A percentile compares a stretch with the other conserved stretches of the same genome.
These are phyloP conservation scores for Phlegmacium glaucopus DNA, from an alignment of 768 basidiomycete species.

Conservation along the genomic window DNA sequence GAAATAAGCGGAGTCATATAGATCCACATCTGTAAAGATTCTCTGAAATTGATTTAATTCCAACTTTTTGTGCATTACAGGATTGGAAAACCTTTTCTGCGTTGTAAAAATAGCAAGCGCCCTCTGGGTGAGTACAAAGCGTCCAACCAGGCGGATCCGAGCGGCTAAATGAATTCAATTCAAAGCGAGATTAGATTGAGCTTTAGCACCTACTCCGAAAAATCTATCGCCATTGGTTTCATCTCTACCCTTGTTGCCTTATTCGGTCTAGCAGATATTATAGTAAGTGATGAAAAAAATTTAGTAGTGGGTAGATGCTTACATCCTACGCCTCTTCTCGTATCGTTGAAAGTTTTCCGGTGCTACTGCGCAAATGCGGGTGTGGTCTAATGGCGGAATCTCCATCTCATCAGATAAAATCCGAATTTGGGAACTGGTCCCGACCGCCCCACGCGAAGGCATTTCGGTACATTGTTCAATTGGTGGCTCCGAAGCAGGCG, in stretches of 20 bases:
- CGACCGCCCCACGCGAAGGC: neutral
- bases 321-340: slow-evolving; percentile 19
- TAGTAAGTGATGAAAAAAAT: neutral
- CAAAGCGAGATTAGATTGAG: neutral
- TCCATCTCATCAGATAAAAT: neutral
- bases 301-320: slow-evolving; percentile 14
- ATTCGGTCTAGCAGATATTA: slow-evolving; percentile 2
- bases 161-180: slow-evolving; percentile 13
- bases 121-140: slow-evolving; percentile 54
- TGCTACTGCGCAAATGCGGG: slow-evolving; percentile 13
- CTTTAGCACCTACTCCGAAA: slow-evolving; percentile 6
- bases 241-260: neutral
- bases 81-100: slow-evolving; percentile 34
- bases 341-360: slow-evolving; percentile 20
- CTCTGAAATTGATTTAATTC: slow-evolving; percentile 27
- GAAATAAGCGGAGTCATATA: slow-evolving; percentile 35
- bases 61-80: neutral
- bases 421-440: neutral
- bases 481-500: neutral
- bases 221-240: slow-evolving; percentile 6
- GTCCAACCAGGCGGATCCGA: slow-evolving; percentile 40
- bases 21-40: slow-evolving; percentile 52
- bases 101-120: slow-evolving; percentile 55
- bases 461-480: neutral
- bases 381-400: neutral